Evolutionary conservation across 352 stramenopile species (phyloP), one percentile per base, ranked within the genome.

Genomic region (Achlya hypogyna): DNA sequence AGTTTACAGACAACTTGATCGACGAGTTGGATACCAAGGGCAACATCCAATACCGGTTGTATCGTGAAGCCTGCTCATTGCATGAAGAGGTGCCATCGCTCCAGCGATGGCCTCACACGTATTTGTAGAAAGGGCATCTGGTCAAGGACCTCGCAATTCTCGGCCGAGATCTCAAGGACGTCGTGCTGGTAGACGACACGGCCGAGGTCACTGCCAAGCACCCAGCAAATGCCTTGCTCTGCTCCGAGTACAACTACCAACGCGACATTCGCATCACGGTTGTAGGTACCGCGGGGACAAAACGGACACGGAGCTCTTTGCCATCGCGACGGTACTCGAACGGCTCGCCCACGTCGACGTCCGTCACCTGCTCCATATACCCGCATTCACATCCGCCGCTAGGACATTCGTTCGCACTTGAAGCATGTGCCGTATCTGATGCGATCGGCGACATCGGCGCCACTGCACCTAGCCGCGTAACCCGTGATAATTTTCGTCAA

Each of bases 211-310:
- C 38, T 22, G 35, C 35, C 23, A 22, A 28, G 38, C 40, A 67
- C 45, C 2, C 43, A 2, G 45, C 42, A 20, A 67, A 67, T 29
- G 31, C 34, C 3, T 29, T 25, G 28, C 28, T 45, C 32, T 67
- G 60, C 51, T 56, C 60, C 28, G 42, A 67, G 60, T 67, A 59
- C 2, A 23, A 10, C n/a, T 32, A 20, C 2, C 2, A 45, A 45
- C 29, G 52, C 8, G 5, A 43, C 23, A 14, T 53, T n/a, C 34
- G 22, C 22, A 51, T 51, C 5, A 27, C 16, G 6, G 16, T 5
- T 10, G 34, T 67, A 67, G 60, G 34, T 67, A 67, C 34, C n/a
- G 16, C 20, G 60, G 60, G 28, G 25, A 58, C 51, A 67, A 67
- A 20, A 58, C 35, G 29, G 60, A 58, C 51, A 58, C 10, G 22